Evolutionary conservation across 1,284 basidiomycete species (phyloP).

Genomic region (Rhodotorula sp.): DNA sequence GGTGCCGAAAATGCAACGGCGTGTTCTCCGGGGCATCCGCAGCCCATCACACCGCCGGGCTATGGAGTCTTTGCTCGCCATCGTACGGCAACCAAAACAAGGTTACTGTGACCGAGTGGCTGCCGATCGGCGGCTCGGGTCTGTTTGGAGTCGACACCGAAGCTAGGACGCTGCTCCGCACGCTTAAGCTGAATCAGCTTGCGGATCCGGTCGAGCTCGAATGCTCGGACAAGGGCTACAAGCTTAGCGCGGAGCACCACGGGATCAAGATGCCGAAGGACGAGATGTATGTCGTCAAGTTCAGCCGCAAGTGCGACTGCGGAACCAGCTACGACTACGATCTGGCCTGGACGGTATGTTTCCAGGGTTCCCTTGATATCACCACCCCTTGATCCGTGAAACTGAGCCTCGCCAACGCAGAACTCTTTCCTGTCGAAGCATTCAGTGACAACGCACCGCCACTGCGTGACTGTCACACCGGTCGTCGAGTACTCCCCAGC

Average conservation of each 20-base stretch:
- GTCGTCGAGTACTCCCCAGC: too few species aligned
- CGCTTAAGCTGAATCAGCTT: conserved; percentile 4
- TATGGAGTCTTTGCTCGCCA: not conserved
- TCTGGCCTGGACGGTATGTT: not conserved
- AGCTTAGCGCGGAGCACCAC: not conserved
- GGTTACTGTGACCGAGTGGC: not conserved
- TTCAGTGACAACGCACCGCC: too few species aligned
- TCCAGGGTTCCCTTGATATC: too few species aligned
- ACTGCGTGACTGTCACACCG: too few species aligned
- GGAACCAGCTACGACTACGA: not conserved
- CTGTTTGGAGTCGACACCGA: not conserved
- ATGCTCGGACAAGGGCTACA: too few species aligned
- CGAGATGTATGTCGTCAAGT: not conserved
- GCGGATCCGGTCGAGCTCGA: not conserved
- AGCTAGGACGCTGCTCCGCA: not conserved
- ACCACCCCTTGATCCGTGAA: too few species aligned
- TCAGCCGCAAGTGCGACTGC: not conserved
- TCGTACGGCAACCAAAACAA: not conserved
- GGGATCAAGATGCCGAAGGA: not conserved
- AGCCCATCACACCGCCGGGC: not conserved
- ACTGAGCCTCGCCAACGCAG: too few species aligned
- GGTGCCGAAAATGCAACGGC: not conserved
- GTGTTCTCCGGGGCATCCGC: not conserved
- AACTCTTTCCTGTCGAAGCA: too few species aligned
- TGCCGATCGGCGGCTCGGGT: not conserved